These are phyloP conservation scores for Amoebophrya sp. DNA, from an alignment of 169 alveolate genomes.

Conservation along the genomic window DNA sequence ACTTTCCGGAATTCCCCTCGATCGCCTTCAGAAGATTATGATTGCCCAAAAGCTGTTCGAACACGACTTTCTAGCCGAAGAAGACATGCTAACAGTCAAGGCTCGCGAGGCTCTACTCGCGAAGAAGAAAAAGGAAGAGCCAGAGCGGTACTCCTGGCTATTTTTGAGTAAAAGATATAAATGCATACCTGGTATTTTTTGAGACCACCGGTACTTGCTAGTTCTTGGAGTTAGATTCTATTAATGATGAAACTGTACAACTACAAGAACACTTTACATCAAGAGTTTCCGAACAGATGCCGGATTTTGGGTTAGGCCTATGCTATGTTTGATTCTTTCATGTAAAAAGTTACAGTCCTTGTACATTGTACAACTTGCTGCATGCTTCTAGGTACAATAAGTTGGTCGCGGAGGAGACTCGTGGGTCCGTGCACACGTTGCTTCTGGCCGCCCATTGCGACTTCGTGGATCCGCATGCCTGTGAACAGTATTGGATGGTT, in stretches of 20 bases:
- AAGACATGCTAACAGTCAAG: neutral
- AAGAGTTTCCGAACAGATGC: too few relatives aligned
- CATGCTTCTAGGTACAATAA: neutral
- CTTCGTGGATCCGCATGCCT: neutral
- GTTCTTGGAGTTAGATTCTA: too few relatives aligned
- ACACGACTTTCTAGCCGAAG: neutral
- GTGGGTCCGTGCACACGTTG: neutral
- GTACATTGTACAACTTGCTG: too few relatives aligned
- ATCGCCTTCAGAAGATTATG: neutral
- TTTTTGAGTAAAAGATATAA: too few relatives aligned
- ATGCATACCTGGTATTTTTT: too few relatives aligned
- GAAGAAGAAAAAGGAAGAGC: neutral
- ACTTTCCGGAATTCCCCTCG: too few relatives aligned
- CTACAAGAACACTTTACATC: too few relatives aligned
- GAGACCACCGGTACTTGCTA: too few relatives aligned
- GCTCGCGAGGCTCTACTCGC: neutral
- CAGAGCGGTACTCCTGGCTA: neutral
- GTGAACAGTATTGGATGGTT: neutral
- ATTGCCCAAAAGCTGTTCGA: neutral
- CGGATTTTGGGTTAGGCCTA: too few relatives aligned
- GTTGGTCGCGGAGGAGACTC: neutral
- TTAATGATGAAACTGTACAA: too few relatives aligned
- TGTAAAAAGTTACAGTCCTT: too few relatives aligned
- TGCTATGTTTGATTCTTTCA: too few relatives aligned
- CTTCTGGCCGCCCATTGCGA: neutral